Evolutionary conservation across 306 rosid genomes (phyloP), one percentile per base, ranked within the genome.

Genomic region (Rubus parviflorus): DNA sequence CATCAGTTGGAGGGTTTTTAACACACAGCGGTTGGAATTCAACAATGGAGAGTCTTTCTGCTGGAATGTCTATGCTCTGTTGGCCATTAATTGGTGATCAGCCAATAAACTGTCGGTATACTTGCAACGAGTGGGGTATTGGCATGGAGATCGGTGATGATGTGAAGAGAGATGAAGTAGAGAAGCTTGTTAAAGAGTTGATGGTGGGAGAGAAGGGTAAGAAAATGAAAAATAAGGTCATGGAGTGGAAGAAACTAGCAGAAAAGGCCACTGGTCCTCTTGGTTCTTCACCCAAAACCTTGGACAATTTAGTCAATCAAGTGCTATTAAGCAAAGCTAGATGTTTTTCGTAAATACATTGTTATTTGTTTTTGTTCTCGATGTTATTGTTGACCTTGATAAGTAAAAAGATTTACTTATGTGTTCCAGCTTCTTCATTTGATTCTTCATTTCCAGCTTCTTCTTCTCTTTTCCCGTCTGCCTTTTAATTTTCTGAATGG

Each of bases 1-100:
- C 23, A 3, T 49, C 75, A 25, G 46, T 70, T 8, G 62, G 75
- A 49, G 75, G 61, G 0, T 70, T 70, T 5, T 16, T 70, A 2
- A 49, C 62, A 10, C 75, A 70, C 47, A 48, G 62, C 10, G 61
- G 75, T 25, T 70, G 75, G 47, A 37, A 56, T 20, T 56, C 62
- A 53, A 53, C 58, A 10, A 19, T 53, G 58, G 58, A 53, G 58
- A 53, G 68, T 30, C 13, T 63, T 13, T 25, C 19, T 63, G 68
- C 68, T 37, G 68, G 68, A 37, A 42, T 63, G 1, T 45, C 68
- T 7, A 63, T 63, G 68, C 45, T 63, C 19, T 63, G 68, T 35
- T 63, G 68, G 68, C 68, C 68, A 12, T 63, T 63, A 13, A 1
- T 25, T 8, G 42, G 42, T n/a, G 70, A 65, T 17, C 70, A 65